These are phyloP conservation scores for Cytospora schulzeri DNA, from an alignment of 2,329 filamentous ascomycete genomes.

Conservation along the genomic window DNA sequence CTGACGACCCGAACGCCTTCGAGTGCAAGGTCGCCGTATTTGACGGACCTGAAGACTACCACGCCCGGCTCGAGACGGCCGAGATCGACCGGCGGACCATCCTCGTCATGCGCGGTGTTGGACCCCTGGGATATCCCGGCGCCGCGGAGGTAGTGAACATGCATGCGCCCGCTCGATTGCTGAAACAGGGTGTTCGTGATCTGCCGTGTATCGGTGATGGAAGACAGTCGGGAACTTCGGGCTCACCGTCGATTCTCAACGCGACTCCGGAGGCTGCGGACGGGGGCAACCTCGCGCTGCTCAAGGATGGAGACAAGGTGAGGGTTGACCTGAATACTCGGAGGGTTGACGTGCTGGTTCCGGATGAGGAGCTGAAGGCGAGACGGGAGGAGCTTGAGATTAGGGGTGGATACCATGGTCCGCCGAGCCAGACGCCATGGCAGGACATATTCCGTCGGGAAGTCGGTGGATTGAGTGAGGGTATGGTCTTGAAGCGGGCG, in stretches of 20 bases:
- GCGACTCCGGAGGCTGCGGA: constrained; percentile 57
- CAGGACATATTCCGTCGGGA: constrained; percentile 53
- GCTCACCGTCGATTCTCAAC: constrained; percentile 57
- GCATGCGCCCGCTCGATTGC: constrained; percentile 48
- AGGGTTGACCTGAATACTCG: constrained; percentile 53
- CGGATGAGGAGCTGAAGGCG: constrained; percentile 40
- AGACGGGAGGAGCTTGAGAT: constrained; percentile 42
- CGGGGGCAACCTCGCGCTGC: constrained; percentile 54
- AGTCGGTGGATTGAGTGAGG: constrained; percentile 46
- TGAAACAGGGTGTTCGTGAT: constrained; percentile 48
- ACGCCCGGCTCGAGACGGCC: constrained; percentile 44
- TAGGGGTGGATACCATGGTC: constrained; percentile 41
- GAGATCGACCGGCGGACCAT: constrained; percentile 46
- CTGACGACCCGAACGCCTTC: constrained; percentile 50
- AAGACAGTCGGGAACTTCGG: constrained; percentile 57
- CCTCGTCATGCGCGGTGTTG: constrained; percentile 51
- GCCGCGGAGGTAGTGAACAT: constrained; percentile 56
- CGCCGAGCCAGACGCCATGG: constrained; percentile 51
- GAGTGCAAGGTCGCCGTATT: constrained; percentile 51
- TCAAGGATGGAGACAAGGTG: constrained; percentile 51
- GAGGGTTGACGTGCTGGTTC: constrained; percentile 50
- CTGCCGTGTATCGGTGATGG: constrained; percentile 57
- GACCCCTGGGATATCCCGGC: constrained; percentile 52
- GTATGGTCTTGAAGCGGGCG: constrained; percentile 49
- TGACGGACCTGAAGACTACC: constrained; percentile 53